These are phyloP conservation scores for Dioscorea alata DNA, from an alignment of 106 monocot genomes.

Conservation along the genomic window DNA sequence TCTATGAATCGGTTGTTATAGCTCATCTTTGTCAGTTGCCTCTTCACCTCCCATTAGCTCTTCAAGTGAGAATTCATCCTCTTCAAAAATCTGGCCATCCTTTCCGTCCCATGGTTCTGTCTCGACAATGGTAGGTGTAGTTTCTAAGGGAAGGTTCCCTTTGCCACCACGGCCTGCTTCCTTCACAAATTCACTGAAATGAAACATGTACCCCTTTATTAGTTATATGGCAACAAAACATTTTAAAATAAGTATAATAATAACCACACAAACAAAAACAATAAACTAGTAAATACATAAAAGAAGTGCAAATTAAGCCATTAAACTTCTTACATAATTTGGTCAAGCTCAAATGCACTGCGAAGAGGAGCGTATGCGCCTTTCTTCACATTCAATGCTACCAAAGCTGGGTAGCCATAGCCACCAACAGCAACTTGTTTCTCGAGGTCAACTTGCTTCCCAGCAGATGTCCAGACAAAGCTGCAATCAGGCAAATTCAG, in stretches of 20 bases:
- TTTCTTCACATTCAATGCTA: constrained; percentile 91
- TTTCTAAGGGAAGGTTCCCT: constrained; percentile 75
- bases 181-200: constrained; percentile 93
- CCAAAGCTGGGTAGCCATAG: constrained; percentile 95
- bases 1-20: constrained; percentile 20
- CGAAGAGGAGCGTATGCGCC: constrained; percentile 83
- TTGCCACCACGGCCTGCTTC: constrained; percentile 95
- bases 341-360: constrained; percentile 84
- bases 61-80: constrained; percentile 95
- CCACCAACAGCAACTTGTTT: constrained; percentile 97
- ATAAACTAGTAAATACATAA: neutral
- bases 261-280: neutral
- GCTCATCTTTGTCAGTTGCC: constrained; percentile 50
- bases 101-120: constrained; percentile 94
- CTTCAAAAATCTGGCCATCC: constrained; percentile 81
- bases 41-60: constrained; percentile 90
- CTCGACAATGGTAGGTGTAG: constrained; percentile 37
- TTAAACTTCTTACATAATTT: constrained; percentile 48
- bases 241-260: neutral
- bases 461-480: constrained; percentile 81
- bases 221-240: neutral
- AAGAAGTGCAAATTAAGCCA: neutral
- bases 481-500: constrained; percentile 31
- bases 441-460: constrained; percentile 88
- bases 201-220: neutral